These are phyloP conservation scores for Vaccinium macrocarpon DNA, from an alignment of 148 eudicot genomes.

Conservation along the genomic window DNA sequence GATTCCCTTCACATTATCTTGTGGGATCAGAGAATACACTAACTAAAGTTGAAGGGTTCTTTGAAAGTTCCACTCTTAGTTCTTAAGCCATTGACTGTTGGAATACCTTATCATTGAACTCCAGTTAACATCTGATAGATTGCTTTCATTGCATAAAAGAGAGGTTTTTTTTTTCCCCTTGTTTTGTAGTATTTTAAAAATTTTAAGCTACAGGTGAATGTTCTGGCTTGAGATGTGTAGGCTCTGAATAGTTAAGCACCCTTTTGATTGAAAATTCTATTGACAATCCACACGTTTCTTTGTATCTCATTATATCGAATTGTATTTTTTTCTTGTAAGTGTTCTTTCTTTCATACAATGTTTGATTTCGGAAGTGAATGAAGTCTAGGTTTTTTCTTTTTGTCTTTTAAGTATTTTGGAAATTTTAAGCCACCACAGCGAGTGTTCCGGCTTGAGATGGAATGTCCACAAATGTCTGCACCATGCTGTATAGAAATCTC, in stretches of 20 bases:
- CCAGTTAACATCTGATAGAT: neutral
- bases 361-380: no score
- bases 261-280: no score
- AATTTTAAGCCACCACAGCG: neutral
- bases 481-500: neutral
- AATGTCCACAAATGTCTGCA: neutral
- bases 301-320: no score
- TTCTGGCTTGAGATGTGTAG: no score
- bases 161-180: neutral
- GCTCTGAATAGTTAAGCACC: no score
- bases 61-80: neutral
- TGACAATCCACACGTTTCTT: no score
- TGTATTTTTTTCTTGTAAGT: no score
- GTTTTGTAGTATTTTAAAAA: no score
- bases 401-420: neutral
- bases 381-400: neutral
- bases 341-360: no score
- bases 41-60: neutral
- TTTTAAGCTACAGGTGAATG: neutral
- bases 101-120: neutral
- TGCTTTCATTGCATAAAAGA: neutral
- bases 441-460: neutral
- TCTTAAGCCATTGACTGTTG: neutral
- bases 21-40: neutral
- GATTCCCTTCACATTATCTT: neutral